Evolutionary conservation across 1,284 basidiomycete genomes (phyloP).

Genomic region (Ceratobasidium sp.): DNA sequence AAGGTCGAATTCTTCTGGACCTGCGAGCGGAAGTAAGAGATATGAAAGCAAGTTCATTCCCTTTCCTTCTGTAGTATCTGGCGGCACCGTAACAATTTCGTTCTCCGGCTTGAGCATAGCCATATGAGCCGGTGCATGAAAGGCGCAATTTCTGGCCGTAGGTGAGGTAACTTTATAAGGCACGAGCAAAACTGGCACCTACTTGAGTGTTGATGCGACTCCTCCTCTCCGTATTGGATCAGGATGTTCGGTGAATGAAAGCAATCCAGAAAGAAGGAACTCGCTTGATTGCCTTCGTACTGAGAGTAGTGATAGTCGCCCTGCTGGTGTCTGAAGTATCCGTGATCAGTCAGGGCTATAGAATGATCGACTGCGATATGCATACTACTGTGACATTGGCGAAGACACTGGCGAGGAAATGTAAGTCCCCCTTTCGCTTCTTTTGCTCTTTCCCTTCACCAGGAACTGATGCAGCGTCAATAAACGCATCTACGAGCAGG

Average conservation of each 20-base stretch:
- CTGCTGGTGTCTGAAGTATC: conserved; percentile 62
- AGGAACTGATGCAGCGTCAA: conserved; percentile 68
- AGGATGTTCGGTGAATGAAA: conserved; percentile 87
- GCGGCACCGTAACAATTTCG: conserved; percentile 57
- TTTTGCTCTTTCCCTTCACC: conserved; percentile 47
- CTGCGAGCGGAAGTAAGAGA: conserved; percentile 89
- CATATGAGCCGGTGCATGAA: conserved; percentile 69
- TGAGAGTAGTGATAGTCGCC: conserved; percentile 74
- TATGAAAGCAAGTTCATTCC: conserved; percentile 85
- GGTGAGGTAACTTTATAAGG: neutral
- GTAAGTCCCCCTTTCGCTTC: conserved; percentile 73
- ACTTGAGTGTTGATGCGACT: conserved; percentile 87
- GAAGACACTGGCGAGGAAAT: conserved; percentile 91
- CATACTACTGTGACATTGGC: conserved; percentile 85
- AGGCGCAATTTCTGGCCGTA: conserved; percentile 73
- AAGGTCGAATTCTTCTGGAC: conserved; percentile 91
- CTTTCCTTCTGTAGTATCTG: conserved; percentile 66
- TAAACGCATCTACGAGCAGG: conserved; percentile 85
- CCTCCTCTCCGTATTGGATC: conserved; percentile 87
- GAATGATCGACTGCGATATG: conserved; percentile 39
- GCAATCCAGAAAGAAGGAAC: conserved; percentile 81
- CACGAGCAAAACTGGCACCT: conserved; percentile 42
- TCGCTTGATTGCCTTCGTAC: conserved; percentile 56
- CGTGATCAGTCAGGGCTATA: neutral
- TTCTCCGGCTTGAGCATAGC: conserved; percentile 70